Evolutionary conservation across 1,284 basidiomycete genomes (phyloP).

Genomic region (Chalciporus sp.): DNA sequence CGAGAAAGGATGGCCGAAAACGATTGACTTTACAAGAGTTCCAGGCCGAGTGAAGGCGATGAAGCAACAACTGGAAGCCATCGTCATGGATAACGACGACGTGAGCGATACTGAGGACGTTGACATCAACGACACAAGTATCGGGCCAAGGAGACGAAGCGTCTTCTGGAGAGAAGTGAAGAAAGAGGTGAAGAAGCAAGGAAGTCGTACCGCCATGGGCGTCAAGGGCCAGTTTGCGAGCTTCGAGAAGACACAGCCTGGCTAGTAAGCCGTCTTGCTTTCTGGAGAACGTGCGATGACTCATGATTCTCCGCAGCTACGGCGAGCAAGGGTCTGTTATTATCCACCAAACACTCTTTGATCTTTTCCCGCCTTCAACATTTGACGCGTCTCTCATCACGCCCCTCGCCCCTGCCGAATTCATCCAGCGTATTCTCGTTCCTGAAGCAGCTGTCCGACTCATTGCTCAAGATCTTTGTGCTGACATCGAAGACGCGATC

Average conservation of each 20-base stretch:
- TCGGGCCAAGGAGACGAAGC: slow-evolving; percentile 50
- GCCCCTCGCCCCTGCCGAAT: slow-evolving; percentile 69
- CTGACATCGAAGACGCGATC: slow-evolving; percentile 50
- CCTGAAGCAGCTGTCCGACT: slow-evolving; percentile 75
- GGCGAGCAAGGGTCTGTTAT: slow-evolving; percentile 78
- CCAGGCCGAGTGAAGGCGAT: slow-evolving; percentile 53
- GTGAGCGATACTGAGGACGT: slow-evolving; percentile 30
- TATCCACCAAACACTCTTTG: slow-evolving; percentile 73
- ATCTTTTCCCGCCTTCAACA: slow-evolving; percentile 66
- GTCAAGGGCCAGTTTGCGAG: slow-evolving; percentile 71
- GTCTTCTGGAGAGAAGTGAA: slow-evolving; percentile 70
- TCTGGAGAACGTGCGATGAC: not conserved
- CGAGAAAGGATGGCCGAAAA: slow-evolving; percentile 71
- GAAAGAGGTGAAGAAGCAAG: slow-evolving; percentile 61
- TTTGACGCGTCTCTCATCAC: slow-evolving; percentile 53
- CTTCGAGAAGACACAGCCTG: slow-evolving; percentile 77
- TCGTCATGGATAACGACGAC: slow-evolving; percentile 51
- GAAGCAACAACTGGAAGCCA: slow-evolving; percentile 44
- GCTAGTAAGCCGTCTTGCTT: slow-evolving; percentile 63
- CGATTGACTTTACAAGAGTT: slow-evolving; percentile 63
- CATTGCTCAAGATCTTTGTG: slow-evolving; percentile 66
- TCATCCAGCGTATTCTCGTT: slow-evolving; percentile 71
- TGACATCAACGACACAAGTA: slow-evolving; percentile 11
- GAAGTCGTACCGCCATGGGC: slow-evolving; percentile 63
- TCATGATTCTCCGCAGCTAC: slow-evolving; percentile 51